Conservation (phyloP, 805 yeast genomes). For the Tetrapisispora iriomotensis region DNA sequence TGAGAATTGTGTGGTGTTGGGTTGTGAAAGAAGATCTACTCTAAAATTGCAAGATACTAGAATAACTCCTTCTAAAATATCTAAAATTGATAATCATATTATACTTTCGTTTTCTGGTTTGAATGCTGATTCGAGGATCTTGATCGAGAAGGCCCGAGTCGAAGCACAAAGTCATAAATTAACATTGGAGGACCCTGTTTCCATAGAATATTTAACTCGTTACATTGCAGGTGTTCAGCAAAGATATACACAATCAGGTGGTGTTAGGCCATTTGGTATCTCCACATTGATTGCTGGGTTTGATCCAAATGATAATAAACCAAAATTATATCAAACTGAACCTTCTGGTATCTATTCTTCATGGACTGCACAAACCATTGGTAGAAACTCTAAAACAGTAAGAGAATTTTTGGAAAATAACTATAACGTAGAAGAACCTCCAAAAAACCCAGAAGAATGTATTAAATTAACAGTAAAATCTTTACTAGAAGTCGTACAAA, state of each 20-base stretch:
- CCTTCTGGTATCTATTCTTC: conserved; percentile 96
- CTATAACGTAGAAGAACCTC: conserved; percentile 49
- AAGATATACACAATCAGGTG: conserved; percentile 94
- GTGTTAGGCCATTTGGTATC: conserved; percentile 96
- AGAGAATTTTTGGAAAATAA: conserved; percentile 91
- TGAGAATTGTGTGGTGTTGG: conserved; percentile 75
- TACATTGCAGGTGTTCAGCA: conserved; percentile 98
- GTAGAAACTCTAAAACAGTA: conserved; percentile 89
- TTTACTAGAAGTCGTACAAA: conserved; percentile 90
- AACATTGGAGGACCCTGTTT: conserved; percentile 89
- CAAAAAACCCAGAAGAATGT: conserved; percentile 51
- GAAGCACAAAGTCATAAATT: conserved; percentile 93
- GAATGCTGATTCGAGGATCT: conserved; percentile 95
- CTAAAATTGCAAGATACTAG: conserved; percentile 93
- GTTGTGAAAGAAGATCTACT: conserved; percentile 94
- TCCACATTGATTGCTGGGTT: conserved; percentile 94
- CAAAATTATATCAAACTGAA: conserved; percentile 87
- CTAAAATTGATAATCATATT: conserved; percentile 82
- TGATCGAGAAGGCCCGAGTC: conserved; percentile 89
- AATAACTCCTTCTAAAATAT: conserved; percentile 89
- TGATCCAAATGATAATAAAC: conserved; percentile 65
- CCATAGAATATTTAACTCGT: conserved; percentile 83
- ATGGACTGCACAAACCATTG: conserved; percentile 97
- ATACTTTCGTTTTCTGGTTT: conserved; percentile 93
- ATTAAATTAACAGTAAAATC: conserved; percentile 76